Base-by-base conservation (phyloP, 306 rosid genomes). In the Prunus armeniaca region DNA sequence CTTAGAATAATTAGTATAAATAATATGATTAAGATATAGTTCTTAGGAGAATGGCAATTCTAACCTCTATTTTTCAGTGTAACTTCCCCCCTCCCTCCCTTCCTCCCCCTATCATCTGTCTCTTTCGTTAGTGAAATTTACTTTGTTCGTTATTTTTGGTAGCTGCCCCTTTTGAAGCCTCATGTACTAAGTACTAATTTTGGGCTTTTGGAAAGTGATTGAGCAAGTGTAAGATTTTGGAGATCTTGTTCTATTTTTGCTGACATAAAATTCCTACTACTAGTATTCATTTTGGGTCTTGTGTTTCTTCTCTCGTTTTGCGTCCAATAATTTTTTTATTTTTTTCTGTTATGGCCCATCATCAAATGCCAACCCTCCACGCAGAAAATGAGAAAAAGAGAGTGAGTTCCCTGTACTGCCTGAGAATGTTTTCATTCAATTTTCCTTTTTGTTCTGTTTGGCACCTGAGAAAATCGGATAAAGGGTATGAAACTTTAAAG, bases 221-320 rank as follows among this genome's bases (percentile, higher is more conserved):
- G 68, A 82, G 79, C 75, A 85, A 77, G 70, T 87, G 97, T 88
- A 91, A 88, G 86, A 86, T 80, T 76, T 62, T 79, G n/a, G 76
- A 67, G 67, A 64, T 79, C 69, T 66, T 68, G 80, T 82, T 81
- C 90, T 85, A 83, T 51, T 83, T 87, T 91, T 85, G 84, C 75
- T 70, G 78, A 76, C 81, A 51, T 54, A n/a, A 54, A 38, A 38
- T 38, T 38, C 43, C 43, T 18, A 15, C 68, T 67, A 3, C 18
- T 67, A 73, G 30, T 73, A 5, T 64, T 38, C 22, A 9, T 38
- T 3, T 71, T 32, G 6, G 34, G 76, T 67, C 32, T 65, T 32
- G 67, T 49, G 8, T 46, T 7, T 19, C 9, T 13, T 6, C 3
- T 24, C 11, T 17, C 5, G 2, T 3, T 22, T 2, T 68, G 0